A percentile compares a stretch with the other conserved stretches of the same genome.
phyloP scores from a whole-genome alignment of 2,329 filamentous ascomycete species.

The Lanzia echinophila region DNA sequence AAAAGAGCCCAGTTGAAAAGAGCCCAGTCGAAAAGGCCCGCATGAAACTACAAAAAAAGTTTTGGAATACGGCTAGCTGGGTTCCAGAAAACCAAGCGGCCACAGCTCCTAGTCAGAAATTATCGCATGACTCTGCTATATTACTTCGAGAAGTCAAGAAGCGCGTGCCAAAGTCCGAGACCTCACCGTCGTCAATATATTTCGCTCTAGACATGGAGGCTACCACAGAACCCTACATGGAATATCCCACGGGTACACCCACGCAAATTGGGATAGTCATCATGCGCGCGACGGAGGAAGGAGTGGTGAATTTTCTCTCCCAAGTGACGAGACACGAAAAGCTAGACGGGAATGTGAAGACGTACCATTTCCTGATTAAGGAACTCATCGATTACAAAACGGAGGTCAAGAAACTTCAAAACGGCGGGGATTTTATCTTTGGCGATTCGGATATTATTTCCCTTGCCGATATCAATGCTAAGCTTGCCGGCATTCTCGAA shows the following conservation, averaged over 20 bases:
- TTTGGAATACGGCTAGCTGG: too few relatives aligned
- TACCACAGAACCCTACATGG: neutral
- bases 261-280: neutral
- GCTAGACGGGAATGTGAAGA: too few relatives aligned
- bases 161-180: neutral
- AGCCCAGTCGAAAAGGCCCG: too few relatives aligned
- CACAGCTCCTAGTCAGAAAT: too few relatives aligned
- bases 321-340: too few relatives aligned
- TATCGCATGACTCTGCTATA: too few relatives aligned
- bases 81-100: too few relatives aligned
- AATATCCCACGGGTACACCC: neutral
- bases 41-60: too few relatives aligned
- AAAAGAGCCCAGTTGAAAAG: too few relatives aligned
- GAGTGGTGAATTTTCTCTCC: too few relatives aligned
- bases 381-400: neutral
- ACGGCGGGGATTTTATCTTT: neutral
- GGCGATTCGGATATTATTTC: neutral
- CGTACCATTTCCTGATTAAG: neutral
- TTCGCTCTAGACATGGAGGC: slow-evolving; percentile 1
- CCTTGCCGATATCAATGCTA: neutral
- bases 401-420: neutral
- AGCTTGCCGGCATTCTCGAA: neutral
- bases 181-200: neutral
- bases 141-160: neutral
- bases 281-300: neutral